Percentiles rank a stretch among this genome's conserved stretches.
phyloP scores from a whole-genome alignment of 305 asterid genomes.

The Fraxinus floribunda region DNA sequence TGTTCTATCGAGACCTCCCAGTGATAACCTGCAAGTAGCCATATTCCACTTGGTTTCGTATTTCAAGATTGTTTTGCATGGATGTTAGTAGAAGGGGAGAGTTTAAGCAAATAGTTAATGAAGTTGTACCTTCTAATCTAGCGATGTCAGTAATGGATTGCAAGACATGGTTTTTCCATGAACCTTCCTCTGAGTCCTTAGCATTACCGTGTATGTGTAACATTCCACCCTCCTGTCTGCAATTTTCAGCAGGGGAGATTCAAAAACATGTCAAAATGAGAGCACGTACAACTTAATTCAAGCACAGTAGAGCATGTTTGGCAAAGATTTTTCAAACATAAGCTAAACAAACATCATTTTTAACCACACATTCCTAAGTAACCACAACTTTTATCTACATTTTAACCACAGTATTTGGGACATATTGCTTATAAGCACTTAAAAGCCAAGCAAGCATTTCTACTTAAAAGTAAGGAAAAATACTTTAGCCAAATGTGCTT shows the following conservation, averaged over 20 bases:
- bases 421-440: not conserved
- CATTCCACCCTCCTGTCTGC: constrained; percentile 80
- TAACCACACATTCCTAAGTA: not conserved
- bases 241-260: constrained; percentile 3
- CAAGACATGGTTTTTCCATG: constrained; percentile 56
- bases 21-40: constrained; percentile 50
- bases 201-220: constrained; percentile 86
- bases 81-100: not conserved
- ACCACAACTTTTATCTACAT: not conserved
- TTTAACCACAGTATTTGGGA: not conserved
- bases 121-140: constrained; percentile 54
- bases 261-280: not conserved
- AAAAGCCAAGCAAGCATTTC: not conserved
- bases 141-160: constrained; percentile 60
- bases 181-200: constrained; percentile 73
- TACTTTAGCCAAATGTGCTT: not conserved
- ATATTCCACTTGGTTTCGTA: not conserved
- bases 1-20: constrained; percentile 78
- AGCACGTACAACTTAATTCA: not conserved
- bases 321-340: not conserved
- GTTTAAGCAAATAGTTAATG: not conserved
- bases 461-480: not conserved
- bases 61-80: not conserved
- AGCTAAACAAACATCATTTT: not conserved
- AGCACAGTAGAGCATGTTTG: not conserved